Percentiles rank a stretch among this genome's conserved stretches.
phyloP scores from a whole-genome alignment of 306 rosid genomes.

The Betula pendula region DNA sequence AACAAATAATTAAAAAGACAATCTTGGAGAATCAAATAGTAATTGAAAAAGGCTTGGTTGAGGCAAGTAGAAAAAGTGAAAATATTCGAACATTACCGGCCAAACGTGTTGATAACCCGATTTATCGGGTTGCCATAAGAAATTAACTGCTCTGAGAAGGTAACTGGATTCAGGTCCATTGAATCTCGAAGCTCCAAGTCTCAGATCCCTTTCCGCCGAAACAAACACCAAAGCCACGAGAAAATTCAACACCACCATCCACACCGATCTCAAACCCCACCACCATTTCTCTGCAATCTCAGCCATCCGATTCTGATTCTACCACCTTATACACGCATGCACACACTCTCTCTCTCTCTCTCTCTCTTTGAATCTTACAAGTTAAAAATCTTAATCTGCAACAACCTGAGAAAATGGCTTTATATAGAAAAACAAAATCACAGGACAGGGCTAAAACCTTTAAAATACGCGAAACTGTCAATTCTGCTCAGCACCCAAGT shows the following conservation, averaged over 20 bases:
- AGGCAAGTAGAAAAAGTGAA: not conserved
- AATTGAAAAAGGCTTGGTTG: not conserved
- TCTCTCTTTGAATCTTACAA: not conserved
- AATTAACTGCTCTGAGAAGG: constrained; percentile 48
- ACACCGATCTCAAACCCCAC: constrained; percentile 40
- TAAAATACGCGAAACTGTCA: too few relatives aligned
- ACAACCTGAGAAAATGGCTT: not conserved
- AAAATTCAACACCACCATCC: constrained; percentile 44
- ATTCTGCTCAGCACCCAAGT: not conserved
- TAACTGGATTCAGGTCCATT: constrained; percentile 36
- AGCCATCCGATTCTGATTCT: not conserved
- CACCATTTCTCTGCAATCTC: constrained; percentile 31
- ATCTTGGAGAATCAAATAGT: too few relatives aligned
- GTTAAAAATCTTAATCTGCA: not conserved
- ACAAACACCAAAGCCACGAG: constrained; percentile 43
- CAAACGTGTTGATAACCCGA: constrained; percentile 70
- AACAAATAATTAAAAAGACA: too few relatives aligned
- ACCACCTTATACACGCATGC: not conserved
- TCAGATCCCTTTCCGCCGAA: constrained; percentile 61
- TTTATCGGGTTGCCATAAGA: constrained; percentile 65
- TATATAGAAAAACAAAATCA: not conserved
- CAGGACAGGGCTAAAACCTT: not conserved
- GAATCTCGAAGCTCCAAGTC: constrained; percentile 33
- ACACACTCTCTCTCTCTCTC: not conserved
- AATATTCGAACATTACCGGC: constrained; percentile 61